Base-by-base conservation (phyloP, 305 asterid species). In the Plantago lanceolata region DNA sequence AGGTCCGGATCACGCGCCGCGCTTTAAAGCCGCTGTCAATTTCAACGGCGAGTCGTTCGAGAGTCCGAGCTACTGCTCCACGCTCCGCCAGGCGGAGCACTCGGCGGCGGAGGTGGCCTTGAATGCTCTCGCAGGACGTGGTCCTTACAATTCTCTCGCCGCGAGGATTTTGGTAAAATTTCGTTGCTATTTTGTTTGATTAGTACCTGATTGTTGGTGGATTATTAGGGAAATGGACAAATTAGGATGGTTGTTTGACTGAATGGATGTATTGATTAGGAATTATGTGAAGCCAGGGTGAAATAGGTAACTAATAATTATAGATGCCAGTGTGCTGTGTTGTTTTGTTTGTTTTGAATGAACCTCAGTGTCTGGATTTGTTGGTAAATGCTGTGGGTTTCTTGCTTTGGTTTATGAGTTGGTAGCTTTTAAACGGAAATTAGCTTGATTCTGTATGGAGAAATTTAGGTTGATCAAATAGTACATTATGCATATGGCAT, bases 1-100 rank as follows among this genome's bases (percentile, higher is more conserved):
- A 71, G 92, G 96, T 76, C 94, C 96, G 47, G 94, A 88, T 76
- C 94, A 85, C 83, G 94, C 92, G 75, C 92, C 94, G 76, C 76
- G 86, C 62, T 88, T 88, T 78, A 88, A 84, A 76, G 90, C 91
- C 26, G 74, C 80, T 45, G 94, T 88, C 57, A 84, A 76, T 67
- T 88, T 88, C 60, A 84, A 82, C 69, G 89, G 92, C n/a, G 92
- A 88, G 81, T 71, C 74, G 20, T 88, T 80, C 43, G 89, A 84
- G 79, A 75, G 91, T 75, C 94, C 88, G 37, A 72, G 76, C 71
- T 84, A 77, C 85, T 85, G 89, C 77, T 79, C 86, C 59, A 88
- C 89, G 60, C 85, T 80, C 49, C 87, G 86, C 50, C 89, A 82
- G 68, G 94, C 94, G 54, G 96, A 85, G 21, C 94, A 88, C 70